Evolutionary conservation across 2,329 filamentous ascomycete species (phyloP).

Genomic region (Trichoderma polysporum): DNA sequence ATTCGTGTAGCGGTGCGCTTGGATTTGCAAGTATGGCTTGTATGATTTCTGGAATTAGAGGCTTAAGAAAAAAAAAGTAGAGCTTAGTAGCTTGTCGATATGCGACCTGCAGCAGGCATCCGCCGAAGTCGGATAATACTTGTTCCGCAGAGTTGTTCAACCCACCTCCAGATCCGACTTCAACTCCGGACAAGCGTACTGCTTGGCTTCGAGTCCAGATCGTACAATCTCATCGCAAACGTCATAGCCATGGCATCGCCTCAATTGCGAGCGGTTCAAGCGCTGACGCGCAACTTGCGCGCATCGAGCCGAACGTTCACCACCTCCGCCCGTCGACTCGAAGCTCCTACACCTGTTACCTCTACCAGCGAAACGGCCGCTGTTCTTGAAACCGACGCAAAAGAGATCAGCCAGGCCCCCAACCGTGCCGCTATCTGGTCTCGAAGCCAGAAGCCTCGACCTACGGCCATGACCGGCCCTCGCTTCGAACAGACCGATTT

Average conservation of each 20-base stretch:
- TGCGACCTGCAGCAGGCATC: neutral
- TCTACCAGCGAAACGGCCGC: conserved; percentile 42
- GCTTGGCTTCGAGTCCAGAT: conserved; percentile 13
- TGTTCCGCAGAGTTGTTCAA: conserved; percentile 7
- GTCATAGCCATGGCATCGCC: conserved; percentile 42
- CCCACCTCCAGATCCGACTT: conserved; percentile 6
- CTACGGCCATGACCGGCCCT: conserved; percentile 85
- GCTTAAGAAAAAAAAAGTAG: conserved; percentile 3
- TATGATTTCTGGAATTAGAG: neutral
- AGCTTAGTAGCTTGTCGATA: neutral
- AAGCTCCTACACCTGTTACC: conserved; percentile 42
- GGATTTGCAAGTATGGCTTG: neutral
- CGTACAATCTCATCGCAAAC: conserved; percentile 16
- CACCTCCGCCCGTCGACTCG: conserved; percentile 48
- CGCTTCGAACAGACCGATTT: conserved; percentile 98
- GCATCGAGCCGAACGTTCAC: conserved; percentile 49
- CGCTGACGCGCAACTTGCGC: conserved; percentile 46
- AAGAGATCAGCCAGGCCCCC: conserved; percentile 72
- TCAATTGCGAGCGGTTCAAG: conserved; percentile 47
- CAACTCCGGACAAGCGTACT: neutral
- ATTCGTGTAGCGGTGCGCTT: neutral
- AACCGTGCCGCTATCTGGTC: conserved; percentile 84
- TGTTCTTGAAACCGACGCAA: conserved; percentile 42
- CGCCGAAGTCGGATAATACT: conserved; percentile 7
- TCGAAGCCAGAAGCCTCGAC: conserved; percentile 76